A percentile compares a stretch with the other conserved stretches of the same genome.
Conservation (phyloP, 2,329 filamentous ascomycete genomes). For the Xylariaceae sp. region DNA sequence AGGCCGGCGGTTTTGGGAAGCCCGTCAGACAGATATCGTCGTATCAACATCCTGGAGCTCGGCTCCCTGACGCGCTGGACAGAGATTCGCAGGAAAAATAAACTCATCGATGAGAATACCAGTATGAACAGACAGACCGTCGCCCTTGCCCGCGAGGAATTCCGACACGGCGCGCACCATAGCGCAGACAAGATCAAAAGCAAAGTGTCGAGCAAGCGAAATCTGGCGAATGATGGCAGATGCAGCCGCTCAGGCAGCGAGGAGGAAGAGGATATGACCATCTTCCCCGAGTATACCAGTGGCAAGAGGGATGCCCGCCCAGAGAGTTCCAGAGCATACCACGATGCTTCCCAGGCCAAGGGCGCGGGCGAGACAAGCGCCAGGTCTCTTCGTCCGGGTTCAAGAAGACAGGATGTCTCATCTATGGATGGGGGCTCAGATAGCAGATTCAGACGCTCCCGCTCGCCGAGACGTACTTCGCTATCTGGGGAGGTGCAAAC, state of each 20-base stretch:
- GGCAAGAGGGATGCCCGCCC: constrained; percentile 16
- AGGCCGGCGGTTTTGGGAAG: constrained; percentile 66
- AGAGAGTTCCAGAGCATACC: constrained; percentile 6
- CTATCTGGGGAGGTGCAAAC: too few species aligned
- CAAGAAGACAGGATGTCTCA: constrained; percentile 30
- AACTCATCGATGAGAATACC: constrained; percentile 43
- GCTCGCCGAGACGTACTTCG: too few species aligned
- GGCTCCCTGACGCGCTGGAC: constrained; percentile 65
- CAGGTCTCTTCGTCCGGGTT: constrained; percentile 34
- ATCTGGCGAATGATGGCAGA: constrained; percentile 25
- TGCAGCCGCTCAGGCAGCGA: constrained; percentile 28
- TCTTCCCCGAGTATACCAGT: too few species aligned
- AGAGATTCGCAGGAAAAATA: constrained; percentile 61
- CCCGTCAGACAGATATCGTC: constrained; percentile 60
- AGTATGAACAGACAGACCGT: constrained; percentile 34
- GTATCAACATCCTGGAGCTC: constrained; percentile 67
- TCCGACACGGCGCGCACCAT: constrained; percentile 27
- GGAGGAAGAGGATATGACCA: constrained; percentile 19
- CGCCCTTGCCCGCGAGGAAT: constrained; percentile 28
- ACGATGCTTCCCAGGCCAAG: too few species aligned
- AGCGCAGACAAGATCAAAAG: constrained; percentile 29
- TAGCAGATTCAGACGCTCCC: constrained; percentile 12
- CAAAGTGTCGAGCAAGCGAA: constrained; percentile 31
- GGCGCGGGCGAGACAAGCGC: constrained; percentile 34
- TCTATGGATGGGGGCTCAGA: constrained; percentile 16